These are phyloP conservation scores for Thalia dealbata DNA, from an alignment of 176 grass and related monocot genomes.

Conservation along the genomic window DNA sequence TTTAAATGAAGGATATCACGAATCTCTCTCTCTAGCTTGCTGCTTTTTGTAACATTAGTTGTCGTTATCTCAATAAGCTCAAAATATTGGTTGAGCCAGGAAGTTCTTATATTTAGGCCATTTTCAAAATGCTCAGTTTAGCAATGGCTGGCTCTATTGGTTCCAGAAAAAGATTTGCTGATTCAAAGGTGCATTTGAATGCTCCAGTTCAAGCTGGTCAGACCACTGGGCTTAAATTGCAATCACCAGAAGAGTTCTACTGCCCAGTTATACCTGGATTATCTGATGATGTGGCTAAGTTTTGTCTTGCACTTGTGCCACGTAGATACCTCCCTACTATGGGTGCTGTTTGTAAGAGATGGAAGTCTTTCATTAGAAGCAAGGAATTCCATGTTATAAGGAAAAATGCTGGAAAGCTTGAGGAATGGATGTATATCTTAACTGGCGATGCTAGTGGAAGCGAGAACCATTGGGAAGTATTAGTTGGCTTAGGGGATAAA, in stretches of 20 bases:
- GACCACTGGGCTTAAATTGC: slow-evolving; percentile 9
- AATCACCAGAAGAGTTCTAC: slow-evolving; percentile 15
- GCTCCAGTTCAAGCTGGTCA: slow-evolving; percentile 5
- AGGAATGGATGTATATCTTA: slow-evolving; percentile 60
- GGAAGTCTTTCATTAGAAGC: slow-evolving; percentile 57
- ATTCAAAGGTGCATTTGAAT: slow-evolving; percentile 10
- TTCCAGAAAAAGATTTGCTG: slow-evolving; percentile 1
- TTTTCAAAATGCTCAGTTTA: slow-evolving; percentile 17
- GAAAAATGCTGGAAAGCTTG: slow-evolving; percentile 37
- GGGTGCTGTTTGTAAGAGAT: slow-evolving; percentile 58
- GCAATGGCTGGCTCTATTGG: slow-evolving; percentile 26
- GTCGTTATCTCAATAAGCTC: background rate
- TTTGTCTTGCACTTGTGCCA: slow-evolving; percentile 48
- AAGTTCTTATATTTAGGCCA: background rate
- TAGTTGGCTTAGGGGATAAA: slow-evolving; percentile 28
- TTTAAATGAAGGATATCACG: slow-evolving; percentile 38
- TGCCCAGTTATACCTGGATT: slow-evolving; percentile 44
- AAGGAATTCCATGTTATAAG: slow-evolving; percentile 51
- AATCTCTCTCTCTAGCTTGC: slow-evolving; percentile 30
- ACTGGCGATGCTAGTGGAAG: slow-evolving; percentile 29
- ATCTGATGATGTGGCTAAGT: slow-evolving; percentile 57
- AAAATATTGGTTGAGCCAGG: background rate
- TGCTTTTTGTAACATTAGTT: slow-evolving; percentile 10
- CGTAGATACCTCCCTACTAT: slow-evolving; percentile 36
- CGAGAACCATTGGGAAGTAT: slow-evolving; percentile 44